Evolutionary conservation across 768 basidiomycete species (phyloP), one percentile per base, ranked within the genome.

Genomic region (Cystofilobasidium capitatum): DNA sequence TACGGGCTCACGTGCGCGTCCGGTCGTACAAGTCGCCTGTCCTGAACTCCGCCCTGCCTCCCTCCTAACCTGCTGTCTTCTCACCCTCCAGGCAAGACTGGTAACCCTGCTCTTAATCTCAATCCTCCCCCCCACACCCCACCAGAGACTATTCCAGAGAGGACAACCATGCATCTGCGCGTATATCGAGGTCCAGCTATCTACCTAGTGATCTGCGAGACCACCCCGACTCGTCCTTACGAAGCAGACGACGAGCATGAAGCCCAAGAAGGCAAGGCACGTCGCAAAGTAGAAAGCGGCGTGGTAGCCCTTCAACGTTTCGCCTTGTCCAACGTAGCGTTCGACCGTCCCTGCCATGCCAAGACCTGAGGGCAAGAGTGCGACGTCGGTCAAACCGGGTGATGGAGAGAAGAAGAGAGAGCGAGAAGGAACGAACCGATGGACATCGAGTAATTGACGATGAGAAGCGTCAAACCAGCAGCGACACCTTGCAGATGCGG

Each of bases 361-460:
- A 10, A 61, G 59, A 24, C 59, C 59, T 55, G 49, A 10, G n/a
- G 24, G 44, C 44, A 16, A 16, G 44, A 5, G 17, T 16, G 44
- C 44, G n/a, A n/a, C 44, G 44, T 45, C 8, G 44, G 24, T 45
- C 6, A 45, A 20, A 45, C 24, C 45, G 8, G 12, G 24, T 17
- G 45, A 5, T 47, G 8, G 45, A 6, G 45, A 24, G 45, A 16
- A 12, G 45, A 5, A 31, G 20, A 5, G 13, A 26, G 47, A 7
- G 20, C 5, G n/a, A 10, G 47, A 24, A 4, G 47, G n/a, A 26
- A 55, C 51, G 3, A 7, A 55, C 51, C 51, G 26, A 61, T 61
- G 20, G 39, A 42, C 39, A 61, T 61, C 4, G 24, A 29, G 40
- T 42, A 61, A 40, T 61, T 61, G 59, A 61, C 59, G 29, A 61